Evolutionary conservation across 176 grass and related monocot genomes (phyloP), one percentile per base, ranked within the genome.

Genomic region (Carex kokanica): DNA sequence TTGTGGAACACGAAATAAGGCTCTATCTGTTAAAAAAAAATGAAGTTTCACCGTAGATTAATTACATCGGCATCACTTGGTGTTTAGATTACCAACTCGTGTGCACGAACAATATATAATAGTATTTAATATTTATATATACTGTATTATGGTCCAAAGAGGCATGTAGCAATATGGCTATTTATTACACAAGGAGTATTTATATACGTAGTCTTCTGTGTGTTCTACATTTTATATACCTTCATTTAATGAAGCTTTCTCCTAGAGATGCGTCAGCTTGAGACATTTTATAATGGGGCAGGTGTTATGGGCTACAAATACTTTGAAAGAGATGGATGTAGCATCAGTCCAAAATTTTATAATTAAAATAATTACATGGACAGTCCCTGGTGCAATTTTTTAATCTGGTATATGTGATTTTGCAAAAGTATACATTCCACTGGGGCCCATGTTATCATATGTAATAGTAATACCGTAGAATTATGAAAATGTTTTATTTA

Each of bases 71-170:
- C 24, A 13, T 17, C 2, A 81, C 58, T 63, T 25, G 18, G 57
- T 65, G 15, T 15, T 56, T 60, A 58, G 84, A 86, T 71, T 83
- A 87, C 81, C 84, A 66, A 97, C 84, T 92, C 91, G 86, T 92
- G 94, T 79, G 89, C 94, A 94, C 91, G 88, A 94, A 88, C 88
- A 85, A 14, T 3, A 27, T 65, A 64, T 64, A 63, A 63, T 47
- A 80, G 8, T 38, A 38, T 72, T 72, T 62, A n/a, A 27, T 43
- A 18, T 38, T 0, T 41, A 45, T 45, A 8, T 10, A 47, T 16
- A 47, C 16, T 47, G 36, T 65, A 81, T 81, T 66, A 41, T 79
- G 23, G 21, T 3, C 29, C 36, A 24, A 81, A 64, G 5, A 81
- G 2, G 40, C 38, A 47, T 81, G 79, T 49, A 61, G 23, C 8